Percentiles rank a stretch among this genome's conserved stretches.
These are phyloP conservation scores for Millerozyma miso DNA, from an alignment of 805 yeast species.

Conservation along the genomic window DNA sequence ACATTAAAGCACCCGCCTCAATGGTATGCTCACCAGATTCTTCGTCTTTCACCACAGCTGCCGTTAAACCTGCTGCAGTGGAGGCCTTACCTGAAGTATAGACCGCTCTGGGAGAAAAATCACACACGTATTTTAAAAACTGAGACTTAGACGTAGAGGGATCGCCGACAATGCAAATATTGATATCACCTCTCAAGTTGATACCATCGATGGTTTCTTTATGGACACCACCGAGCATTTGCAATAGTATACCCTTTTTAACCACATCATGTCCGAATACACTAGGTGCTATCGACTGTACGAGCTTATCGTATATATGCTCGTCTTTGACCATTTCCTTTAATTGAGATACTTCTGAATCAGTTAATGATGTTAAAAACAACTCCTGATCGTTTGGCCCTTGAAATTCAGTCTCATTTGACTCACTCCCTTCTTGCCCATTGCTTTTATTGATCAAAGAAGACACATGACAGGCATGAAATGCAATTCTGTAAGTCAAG, in stretches of 20 bases:
- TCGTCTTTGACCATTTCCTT: constrained; percentile 88
- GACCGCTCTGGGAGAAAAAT: constrained; percentile 89
- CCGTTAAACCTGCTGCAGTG: constrained; percentile 97
- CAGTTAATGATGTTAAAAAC: constrained; percentile 71
- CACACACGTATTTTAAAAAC: constrained; percentile 86
- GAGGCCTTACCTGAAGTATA: constrained; percentile 98
- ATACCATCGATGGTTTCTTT: constrained; percentile 92
- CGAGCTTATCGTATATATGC: constrained; percentile 78
- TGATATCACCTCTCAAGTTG: constrained; percentile 92
- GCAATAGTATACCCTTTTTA: constrained; percentile 86
- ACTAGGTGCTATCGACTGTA: constrained; percentile 89
- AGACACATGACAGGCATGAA: constrained; percentile 84
- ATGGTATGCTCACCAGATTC: constrained; percentile 96
- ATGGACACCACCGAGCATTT: constrained; percentile 93
- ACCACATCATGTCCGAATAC: constrained; percentile 94
- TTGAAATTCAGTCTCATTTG: constrained; percentile 24
- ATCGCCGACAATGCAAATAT: constrained; percentile 94
- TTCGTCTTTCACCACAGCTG: constrained; percentile 95
- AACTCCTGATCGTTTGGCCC: constrained; percentile 75
- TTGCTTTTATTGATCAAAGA: constrained; percentile 45
- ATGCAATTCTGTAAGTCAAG: constrained; percentile 85
- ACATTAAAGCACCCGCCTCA: constrained; percentile 98
- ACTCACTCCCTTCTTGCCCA: constrained; percentile 19
- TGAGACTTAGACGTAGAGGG: constrained; percentile 98
- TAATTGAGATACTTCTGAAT: constrained; percentile 78